Conservation (phyloP, 768 basidiomycete genomes). For the Hericium alpestre region DNA sequence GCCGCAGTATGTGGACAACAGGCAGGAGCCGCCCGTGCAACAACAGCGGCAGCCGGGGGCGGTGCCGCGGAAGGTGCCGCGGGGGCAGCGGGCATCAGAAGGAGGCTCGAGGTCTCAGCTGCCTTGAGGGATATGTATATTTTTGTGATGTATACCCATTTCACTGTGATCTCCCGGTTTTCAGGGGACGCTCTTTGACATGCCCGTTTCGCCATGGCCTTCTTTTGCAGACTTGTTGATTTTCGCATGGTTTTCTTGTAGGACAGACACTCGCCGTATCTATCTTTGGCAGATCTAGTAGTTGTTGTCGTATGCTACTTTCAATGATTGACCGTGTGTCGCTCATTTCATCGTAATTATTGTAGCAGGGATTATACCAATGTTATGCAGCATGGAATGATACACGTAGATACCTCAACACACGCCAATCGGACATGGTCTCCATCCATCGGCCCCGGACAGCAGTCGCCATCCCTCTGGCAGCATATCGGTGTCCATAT, state of each 20-base stretch:
- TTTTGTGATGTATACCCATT: too few relatives aligned
- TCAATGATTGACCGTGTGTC: too few relatives aligned
- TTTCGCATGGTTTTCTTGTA: too few relatives aligned
- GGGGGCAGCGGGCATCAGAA: neutral
- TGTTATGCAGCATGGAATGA: too few relatives aligned
- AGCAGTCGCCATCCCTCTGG: slow-evolving; percentile 47
- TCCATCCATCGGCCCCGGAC: slow-evolving; percentile 38
- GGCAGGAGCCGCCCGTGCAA: neutral
- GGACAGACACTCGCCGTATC: too few relatives aligned
- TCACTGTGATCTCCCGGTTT: neutral
- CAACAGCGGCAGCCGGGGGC: neutral
- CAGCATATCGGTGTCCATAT: slow-evolving; percentile 1
- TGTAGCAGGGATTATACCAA: too few relatives aligned
- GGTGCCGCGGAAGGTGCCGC: slow-evolving; percentile 4
- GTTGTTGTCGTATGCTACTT: too few relatives aligned
- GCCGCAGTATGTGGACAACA: slow-evolving; percentile 30
- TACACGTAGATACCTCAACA: slow-evolving; percentile 13
- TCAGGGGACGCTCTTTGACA: neutral
- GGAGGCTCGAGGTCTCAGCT: neutral
- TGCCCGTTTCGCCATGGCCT: neutral
- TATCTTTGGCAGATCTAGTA: too few relatives aligned
- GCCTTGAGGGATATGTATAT: neutral
- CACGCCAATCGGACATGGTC: slow-evolving; percentile 60
- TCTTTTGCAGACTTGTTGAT: too few relatives aligned
- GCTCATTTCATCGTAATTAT: too few relatives aligned